Evolutionary conservation across 2,329 filamentous ascomycete species (phyloP).

Genomic region (Alternaria postmessia): DNA sequence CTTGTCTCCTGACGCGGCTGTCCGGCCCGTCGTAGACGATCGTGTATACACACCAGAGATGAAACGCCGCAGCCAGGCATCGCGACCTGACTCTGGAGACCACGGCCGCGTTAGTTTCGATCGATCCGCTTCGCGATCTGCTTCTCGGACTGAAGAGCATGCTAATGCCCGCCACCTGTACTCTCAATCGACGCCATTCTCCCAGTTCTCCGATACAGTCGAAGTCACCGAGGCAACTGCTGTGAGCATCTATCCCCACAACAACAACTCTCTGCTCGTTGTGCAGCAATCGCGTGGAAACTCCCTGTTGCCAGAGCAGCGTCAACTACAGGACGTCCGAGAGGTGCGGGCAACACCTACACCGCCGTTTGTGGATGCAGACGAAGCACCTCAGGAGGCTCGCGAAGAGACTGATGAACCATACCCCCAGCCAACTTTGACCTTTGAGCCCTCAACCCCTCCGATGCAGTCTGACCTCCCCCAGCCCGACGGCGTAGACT

Average conservation of each 20-base stretch:
- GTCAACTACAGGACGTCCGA: conserved; percentile 28
- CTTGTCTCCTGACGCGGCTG: conserved; percentile 33
- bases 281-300: conserved; percentile 61
- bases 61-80: conserved; percentile 43
- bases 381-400: conserved; percentile 18
- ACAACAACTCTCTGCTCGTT: conserved; percentile 70
- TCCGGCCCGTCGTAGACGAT: conserved; percentile 33
- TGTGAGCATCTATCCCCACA: conserved; percentile 68
- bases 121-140: conserved; percentile 49
- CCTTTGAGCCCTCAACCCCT: conserved; percentile 48
- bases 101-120: conserved; percentile 50
- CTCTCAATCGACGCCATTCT: conserved; percentile 58
- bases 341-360: conserved; percentile 32
- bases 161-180: conserved; percentile 57
- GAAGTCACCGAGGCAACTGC: conserved; percentile 70
- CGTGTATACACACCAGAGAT: conserved; percentile 41
- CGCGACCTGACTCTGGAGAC: conserved; percentile 41
- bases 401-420: conserved; percentile 13
- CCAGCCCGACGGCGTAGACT: conserved; percentile 55
- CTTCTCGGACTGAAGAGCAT: conserved; percentile 50
- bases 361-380: conserved; percentile 37
- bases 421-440: conserved; percentile 37
- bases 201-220: conserved; percentile 60
- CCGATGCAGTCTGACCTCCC: conserved; percentile 41
- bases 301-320: conserved; percentile 30